phyloP scores from a whole-genome alignment of 306 rosid species.

The Fragaria ananassa region DNA sequence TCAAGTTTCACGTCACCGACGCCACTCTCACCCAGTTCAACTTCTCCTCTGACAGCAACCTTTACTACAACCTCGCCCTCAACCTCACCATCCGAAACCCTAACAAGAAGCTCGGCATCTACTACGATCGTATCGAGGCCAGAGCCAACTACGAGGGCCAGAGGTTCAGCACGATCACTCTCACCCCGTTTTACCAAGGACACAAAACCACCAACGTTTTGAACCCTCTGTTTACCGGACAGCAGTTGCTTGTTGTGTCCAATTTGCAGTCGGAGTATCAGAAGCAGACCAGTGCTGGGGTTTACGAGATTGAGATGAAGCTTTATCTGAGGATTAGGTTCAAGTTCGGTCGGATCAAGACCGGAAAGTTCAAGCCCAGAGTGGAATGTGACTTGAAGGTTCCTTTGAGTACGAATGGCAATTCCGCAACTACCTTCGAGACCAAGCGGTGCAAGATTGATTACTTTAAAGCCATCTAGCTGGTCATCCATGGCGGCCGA shows the following conservation, averaged over 20 bases:
- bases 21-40: constrained; percentile 58
- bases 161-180: constrained; percentile 19
- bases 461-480: constrained; percentile 27
- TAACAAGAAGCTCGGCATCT: constrained; percentile 57
- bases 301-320: constrained; percentile 50
- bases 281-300: constrained; percentile 35
- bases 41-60: constrained; percentile 29
- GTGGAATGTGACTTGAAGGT: constrained; percentile 50
- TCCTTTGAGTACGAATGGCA: constrained; percentile 42
- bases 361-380: constrained; percentile 50
- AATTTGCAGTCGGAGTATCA: constrained; percentile 25
- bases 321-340: constrained; percentile 53
- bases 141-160: constrained; percentile 39
- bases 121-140: constrained; percentile 65
- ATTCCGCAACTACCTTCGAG: constrained; percentile 26
- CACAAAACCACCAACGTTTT: constrained; percentile 54
- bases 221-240: constrained; percentile 40
- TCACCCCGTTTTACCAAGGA: constrained; percentile 53
- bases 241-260: constrained; percentile 14
- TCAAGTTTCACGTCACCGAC: constrained; percentile 47
- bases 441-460: constrained; percentile 50
- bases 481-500: neutral
- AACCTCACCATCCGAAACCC: constrained; percentile 57
- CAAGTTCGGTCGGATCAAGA: constrained; percentile 46
- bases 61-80: constrained; percentile 27